Evolutionary conservation across 495 filamentous ascomycete genomes (phyloP).

Genomic region (Aspergillus sclerotiicarbonarius): DNA sequence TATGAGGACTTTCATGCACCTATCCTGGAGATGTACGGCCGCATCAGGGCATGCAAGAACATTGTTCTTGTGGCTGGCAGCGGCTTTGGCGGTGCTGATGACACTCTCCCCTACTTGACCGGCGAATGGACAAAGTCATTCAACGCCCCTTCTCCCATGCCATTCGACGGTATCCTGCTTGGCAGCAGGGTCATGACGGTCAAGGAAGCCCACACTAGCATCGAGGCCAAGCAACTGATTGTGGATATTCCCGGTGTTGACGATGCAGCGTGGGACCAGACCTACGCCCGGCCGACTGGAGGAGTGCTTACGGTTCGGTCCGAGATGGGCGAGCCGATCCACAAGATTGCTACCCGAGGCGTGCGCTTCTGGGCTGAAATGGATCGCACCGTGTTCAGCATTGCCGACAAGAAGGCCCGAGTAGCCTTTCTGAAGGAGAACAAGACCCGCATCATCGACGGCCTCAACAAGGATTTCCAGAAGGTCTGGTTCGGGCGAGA

Average conservation of each 20-base stretch:
- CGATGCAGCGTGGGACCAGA: constrained; percentile 30
- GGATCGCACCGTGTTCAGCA: constrained; percentile 36
- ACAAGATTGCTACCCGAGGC: constrained; percentile 39
- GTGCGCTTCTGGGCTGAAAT: constrained; percentile 39
- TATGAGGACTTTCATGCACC: constrained; percentile 52
- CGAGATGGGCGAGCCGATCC: constrained; percentile 45
- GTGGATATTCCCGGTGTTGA: constrained; percentile 25
- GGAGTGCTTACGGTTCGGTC: constrained; percentile 40
- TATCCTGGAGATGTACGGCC: constrained; percentile 33
- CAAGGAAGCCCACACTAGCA: constrained; percentile 38
- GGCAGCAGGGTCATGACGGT: constrained; percentile 51
- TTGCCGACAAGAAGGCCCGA: constrained; percentile 24
- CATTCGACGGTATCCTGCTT: constrained; percentile 48
- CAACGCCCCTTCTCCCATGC: constrained; percentile 42
- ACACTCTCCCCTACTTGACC: constrained; percentile 47
- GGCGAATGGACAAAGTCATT: constrained; percentile 42
- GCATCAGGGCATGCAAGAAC: constrained; percentile 21
- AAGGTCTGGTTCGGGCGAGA: constrained; percentile 40
- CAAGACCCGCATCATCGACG: constrained; percentile 25
- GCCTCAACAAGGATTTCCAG: constrained; percentile 36
- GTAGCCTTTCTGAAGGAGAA: constrained; percentile 23
- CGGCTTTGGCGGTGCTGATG: constrained; percentile 47
- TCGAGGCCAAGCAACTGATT: constrained; percentile 31
- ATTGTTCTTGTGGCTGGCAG: constrained; percentile 49
- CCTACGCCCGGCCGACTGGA: constrained; percentile 24